Evolutionary conservation across 2,329 filamentous ascomycete species (phyloP).

Genomic region (Periconia digitata): DNA sequence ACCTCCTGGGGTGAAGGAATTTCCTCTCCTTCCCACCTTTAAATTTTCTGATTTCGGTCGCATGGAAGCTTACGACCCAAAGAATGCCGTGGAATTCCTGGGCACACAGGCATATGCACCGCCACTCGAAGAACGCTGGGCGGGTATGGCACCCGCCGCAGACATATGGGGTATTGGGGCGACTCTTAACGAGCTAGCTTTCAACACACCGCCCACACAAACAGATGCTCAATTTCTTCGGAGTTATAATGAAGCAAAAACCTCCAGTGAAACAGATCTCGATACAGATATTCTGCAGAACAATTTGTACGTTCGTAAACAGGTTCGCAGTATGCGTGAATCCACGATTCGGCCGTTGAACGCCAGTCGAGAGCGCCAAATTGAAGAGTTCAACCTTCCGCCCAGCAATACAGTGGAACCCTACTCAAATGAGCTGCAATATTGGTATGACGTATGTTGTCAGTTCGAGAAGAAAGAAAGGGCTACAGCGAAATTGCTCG

Average conservation of each 20-base stretch:
- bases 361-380: slow-evolving; percentile 6
- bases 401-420: neutral
- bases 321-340: neutral
- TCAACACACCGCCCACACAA: neutral
- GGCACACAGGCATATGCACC: slow-evolving; percentile 27
- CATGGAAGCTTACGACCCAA: slow-evolving; percentile 6
- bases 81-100: neutral
- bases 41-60: slow-evolving; percentile 26
- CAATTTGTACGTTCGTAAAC: neutral
- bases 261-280: neutral
- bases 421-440: neutral
- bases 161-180: slow-evolving; percentile 30
- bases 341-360: slow-evolving; percentile 13
- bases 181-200: slow-evolving; percentile 11
- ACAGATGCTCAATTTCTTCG: slow-evolving; percentile 4
- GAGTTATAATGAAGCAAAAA: neutral
- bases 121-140: slow-evolving; percentile 1
- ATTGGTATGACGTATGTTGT: neutral
- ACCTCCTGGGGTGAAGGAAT: neutral
- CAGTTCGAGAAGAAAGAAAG: neutral
- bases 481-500: neutral
- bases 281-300: neutral
- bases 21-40: slow-evolving; percentile 24
- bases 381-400: neutral
- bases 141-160: slow-evolving; percentile 8